A percentile compares a stretch with the other conserved stretches of the same genome.
Evolutionary conservation across 257 asterid species (phyloP).

Genomic region (Fraxinus pennsylvanica): DNA sequence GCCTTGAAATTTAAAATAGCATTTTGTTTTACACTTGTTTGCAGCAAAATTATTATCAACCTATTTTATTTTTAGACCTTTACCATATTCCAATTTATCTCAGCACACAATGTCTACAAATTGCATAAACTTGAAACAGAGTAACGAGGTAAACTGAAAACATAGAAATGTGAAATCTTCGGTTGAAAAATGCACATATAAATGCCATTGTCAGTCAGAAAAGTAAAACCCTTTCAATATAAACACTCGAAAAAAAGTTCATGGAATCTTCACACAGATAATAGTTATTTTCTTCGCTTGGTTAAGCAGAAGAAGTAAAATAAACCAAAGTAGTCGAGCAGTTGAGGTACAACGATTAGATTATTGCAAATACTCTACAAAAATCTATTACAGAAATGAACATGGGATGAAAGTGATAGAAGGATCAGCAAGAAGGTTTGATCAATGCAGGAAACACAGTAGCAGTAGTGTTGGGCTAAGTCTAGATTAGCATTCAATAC

Average conservation of each 20-base stretch:
- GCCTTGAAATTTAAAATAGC: no score
- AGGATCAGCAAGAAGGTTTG: conserved; percentile 50
- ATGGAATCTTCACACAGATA: background rate
- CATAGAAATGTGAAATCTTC: background rate
- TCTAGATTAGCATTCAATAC: conserved; percentile 42
- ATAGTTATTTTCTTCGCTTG: background rate
- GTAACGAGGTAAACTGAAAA: background rate
- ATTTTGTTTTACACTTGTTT: background rate
- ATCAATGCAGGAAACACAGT: conserved; percentile 36
- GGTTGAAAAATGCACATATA: background rate
- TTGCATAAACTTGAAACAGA: background rate
- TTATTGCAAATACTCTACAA: background rate
- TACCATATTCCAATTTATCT: background rate
- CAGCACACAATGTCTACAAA: background rate
- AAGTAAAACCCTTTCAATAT: background rate
- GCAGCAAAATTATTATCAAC: background rate
- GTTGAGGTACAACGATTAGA: background rate
- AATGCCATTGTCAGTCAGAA: background rate
- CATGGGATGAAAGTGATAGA: background rate
- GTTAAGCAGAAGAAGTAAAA: background rate
- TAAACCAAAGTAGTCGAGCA: background rate
- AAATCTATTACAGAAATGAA: background rate
- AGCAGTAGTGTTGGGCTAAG: conserved; percentile 38
- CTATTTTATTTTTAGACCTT: background rate
- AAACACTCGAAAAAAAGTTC: background rate